Evolutionary conservation across 345 rosid species (phyloP).

Genomic region (Moringa oleifera): DNA sequence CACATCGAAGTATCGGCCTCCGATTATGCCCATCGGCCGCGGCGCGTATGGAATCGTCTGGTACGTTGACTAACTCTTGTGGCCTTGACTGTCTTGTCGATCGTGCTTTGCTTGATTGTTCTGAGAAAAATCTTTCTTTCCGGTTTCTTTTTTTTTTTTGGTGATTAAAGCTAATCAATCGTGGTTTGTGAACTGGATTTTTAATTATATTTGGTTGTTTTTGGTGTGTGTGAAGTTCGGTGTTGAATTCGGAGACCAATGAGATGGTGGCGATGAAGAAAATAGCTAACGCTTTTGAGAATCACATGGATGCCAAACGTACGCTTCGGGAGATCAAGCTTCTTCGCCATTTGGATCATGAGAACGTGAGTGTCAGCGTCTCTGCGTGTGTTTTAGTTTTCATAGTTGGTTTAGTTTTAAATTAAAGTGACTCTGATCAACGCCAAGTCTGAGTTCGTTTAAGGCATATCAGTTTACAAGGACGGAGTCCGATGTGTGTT

Average conservation of each 20-base stretch:
- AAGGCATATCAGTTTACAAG: not conserved
- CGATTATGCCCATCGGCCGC: conserved; percentile 93
- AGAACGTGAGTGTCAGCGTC: conserved; percentile 48
- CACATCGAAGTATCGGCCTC: conserved; percentile 83
- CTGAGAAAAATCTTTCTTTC: not conserved
- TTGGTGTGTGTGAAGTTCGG: conserved; percentile 51
- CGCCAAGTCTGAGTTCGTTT: not conserved
- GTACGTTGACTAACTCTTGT: conserved; percentile 27
- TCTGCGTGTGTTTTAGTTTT: not conserved
- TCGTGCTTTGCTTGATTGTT: not conserved
- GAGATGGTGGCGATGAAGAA: conserved; percentile 97
- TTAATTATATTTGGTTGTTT: not conserved
- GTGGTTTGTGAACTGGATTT: not conserved
- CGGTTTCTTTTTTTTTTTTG: not conserved
- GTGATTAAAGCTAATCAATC: not conserved
- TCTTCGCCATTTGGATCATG: conserved; percentile 94
- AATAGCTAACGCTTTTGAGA: conserved; percentile 92
- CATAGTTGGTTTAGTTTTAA: not conserved
- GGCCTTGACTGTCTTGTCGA: too few species aligned
- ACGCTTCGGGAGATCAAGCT: conserved; percentile 98
- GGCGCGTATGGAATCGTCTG: conserved; percentile 99
- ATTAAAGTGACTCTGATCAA: too few species aligned
- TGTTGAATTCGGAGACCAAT: conserved; percentile 82
- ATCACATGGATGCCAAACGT: conserved; percentile 94
- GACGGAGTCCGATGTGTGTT: not conserved